Percentiles rank a stretch among this genome's conserved stretches.
Conservation (phyloP, 2,329 filamentous ascomycete genomes). For the Epichloe coenophiala region DNA sequence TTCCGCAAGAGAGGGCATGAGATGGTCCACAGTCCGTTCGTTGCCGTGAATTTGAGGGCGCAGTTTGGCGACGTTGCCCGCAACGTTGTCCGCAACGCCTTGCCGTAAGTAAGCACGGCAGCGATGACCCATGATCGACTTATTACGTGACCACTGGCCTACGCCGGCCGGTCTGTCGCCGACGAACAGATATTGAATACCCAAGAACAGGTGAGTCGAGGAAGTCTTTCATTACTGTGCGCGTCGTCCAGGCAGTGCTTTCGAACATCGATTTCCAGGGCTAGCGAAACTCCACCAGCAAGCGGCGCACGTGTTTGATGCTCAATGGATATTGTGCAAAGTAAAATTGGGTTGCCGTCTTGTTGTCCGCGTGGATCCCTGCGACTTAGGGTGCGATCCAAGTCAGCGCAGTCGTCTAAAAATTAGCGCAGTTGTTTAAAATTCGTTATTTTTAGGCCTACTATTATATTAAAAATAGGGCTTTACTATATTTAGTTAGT, state of each 20-base stretch:
- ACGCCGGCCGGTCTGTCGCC: neutral
- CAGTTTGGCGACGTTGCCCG: neutral
- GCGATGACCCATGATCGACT: neutral
- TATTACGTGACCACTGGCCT: neutral
- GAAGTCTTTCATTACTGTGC: neutral
- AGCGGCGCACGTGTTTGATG: slow-evolving; percentile 21
- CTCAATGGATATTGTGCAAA: slow-evolving; percentile 17
- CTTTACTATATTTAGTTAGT: too few species aligned
- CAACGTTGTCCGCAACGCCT: neutral
- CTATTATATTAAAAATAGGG: too few species aligned
- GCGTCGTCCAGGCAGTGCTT: slow-evolving; percentile 5
- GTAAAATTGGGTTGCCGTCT: slow-evolving; percentile 7
- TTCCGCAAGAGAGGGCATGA: neutral
- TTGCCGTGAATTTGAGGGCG: neutral
- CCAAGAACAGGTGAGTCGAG: neutral
- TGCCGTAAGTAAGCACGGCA: neutral
- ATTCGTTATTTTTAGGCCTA: too few species aligned
- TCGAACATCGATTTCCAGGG: neutral
- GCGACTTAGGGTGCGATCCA: too few species aligned
- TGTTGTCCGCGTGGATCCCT: neutral
- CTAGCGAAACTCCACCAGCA: slow-evolving; percentile 9
- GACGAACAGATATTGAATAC: neutral
- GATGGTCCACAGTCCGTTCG: neutral
- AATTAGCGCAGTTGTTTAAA: too few species aligned
- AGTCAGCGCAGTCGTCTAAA: too few species aligned